phyloP scores from a whole-genome alignment of 225 moss, liverwort and hornwort genomes.

The Polytrichum commune region DNA sequence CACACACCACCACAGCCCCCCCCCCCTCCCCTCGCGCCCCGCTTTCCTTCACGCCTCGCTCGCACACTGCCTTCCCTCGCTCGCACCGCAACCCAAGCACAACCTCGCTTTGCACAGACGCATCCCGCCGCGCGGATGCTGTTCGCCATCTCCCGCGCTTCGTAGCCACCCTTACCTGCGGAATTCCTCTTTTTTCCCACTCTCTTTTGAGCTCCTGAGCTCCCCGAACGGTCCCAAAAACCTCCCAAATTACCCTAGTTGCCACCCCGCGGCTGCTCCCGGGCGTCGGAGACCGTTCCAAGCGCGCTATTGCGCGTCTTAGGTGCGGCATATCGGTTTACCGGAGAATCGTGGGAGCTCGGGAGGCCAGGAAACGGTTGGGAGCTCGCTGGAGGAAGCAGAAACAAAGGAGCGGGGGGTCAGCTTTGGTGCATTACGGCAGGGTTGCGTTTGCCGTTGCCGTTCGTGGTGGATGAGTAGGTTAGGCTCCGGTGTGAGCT shows the following conservation, averaged over 20 bases:
- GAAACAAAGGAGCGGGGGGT: neutral
- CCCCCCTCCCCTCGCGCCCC: constrained; percentile 8
- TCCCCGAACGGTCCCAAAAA: constrained; percentile 17
- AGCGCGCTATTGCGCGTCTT: neutral
- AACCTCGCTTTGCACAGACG: neutral
- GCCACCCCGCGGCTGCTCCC: neutral
- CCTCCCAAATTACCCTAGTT: constrained; percentile 42
- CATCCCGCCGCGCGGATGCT: constrained; percentile 7
- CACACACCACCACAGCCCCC: no score
- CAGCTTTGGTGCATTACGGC: neutral
- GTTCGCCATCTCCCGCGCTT: constrained; percentile 1
- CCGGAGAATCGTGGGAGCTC: no score
- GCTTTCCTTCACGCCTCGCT: neutral
- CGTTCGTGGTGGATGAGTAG: no score
- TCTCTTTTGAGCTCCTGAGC: constrained; percentile 24
- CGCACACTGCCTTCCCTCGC: neutral
- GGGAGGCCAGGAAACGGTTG: no score
- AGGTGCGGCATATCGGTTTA: neutral
- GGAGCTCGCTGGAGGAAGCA: neutral
- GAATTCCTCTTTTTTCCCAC: constrained; percentile 8
- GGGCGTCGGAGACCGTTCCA: neutral
- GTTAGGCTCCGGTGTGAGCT: no score
- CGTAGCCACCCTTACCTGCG: neutral
- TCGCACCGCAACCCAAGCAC: no score
- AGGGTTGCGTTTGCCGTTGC: neutral